Conservation (phyloP, 495 filamentous ascomycete species). For the Polyplosphaeria fusca region DNA sequence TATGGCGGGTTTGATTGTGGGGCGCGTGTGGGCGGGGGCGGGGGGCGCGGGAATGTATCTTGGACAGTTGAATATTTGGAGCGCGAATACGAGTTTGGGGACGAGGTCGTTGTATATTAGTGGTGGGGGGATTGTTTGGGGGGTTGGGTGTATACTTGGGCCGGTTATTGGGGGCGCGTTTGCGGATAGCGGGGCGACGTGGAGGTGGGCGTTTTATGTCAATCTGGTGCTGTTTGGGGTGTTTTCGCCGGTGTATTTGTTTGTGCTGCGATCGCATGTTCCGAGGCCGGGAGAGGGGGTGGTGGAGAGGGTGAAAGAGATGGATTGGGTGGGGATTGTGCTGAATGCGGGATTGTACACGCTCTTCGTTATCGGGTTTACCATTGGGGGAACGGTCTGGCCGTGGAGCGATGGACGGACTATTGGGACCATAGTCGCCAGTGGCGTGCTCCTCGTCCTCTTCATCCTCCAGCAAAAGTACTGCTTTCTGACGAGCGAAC, state of each 20-base stretch:
- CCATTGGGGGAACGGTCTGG: constrained; percentile 20
- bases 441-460: constrained; percentile 9
- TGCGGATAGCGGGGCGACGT: constrained; percentile 44
- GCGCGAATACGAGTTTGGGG: constrained; percentile 4
- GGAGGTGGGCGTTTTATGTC: constrained; percentile 67
- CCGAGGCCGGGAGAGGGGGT: constrained; percentile 45
- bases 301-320: constrained; percentile 40
- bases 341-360: constrained; percentile 29
- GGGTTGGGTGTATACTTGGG: constrained; percentile 43
- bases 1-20: constrained; percentile 34
- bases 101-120: constrained; percentile 23
- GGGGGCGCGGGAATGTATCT: constrained; percentile 34
- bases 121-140: constrained; percentile 25
- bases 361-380: constrained; percentile 25
- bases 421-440: constrained; percentile 15
- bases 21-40: constrained; percentile 29
- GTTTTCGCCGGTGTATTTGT: constrained; percentile 55
- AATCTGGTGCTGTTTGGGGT: constrained; percentile 58
- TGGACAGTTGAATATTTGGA: constrained; percentile 26
- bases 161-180: constrained; percentile 66
- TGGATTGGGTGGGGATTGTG: constrained; percentile 42
- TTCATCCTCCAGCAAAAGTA: constrained; percentile 24
- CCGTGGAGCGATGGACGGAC: constrained; percentile 21
- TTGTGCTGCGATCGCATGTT: constrained; percentile 51
- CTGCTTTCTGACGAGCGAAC: constrained; percentile 15